Evolutionary conservation across 768 basidiomycete species (phyloP).

Genomic region (Amanita muscaria): DNA sequence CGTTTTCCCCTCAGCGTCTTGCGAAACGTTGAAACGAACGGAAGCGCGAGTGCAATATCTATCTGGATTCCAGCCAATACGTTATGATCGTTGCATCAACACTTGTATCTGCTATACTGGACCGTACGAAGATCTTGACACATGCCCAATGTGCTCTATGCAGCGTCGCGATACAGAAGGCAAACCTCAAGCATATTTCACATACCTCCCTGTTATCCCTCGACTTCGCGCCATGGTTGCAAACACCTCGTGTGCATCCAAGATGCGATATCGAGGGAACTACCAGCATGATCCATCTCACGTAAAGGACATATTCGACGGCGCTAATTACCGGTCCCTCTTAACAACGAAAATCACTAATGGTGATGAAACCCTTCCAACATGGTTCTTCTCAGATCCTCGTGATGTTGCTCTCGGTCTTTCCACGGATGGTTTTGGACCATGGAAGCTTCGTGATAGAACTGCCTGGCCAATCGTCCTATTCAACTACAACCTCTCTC

Average conservation of each 20-base stretch:
- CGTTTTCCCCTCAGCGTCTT: background rate
- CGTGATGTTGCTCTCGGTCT: constrained; percentile 35
- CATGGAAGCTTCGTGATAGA: constrained; percentile 23
- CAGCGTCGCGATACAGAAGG: background rate
- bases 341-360: background rate
- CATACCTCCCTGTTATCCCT: constrained; percentile 26
- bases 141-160: constrained; percentile 15
- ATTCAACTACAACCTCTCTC: too few species aligned
- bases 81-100: constrained; percentile 33
- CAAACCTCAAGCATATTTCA: constrained; percentile 20
- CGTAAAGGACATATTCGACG: background rate
- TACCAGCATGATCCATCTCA: background rate
- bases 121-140: constrained; percentile 12
- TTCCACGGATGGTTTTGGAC: constrained; percentile 33
- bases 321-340: background rate
- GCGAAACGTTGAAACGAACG: background rate
- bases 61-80: constrained; percentile 18
- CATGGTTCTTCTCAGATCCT: constrained; percentile 27
- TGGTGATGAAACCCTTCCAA: constrained; percentile 13
- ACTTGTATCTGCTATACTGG: constrained; percentile 34
- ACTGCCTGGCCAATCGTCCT: constrained; percentile 36
- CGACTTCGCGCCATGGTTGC: constrained; percentile 16
- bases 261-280: background rate
- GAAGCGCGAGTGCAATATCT: constrained; percentile 9
- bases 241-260: constrained; percentile 18